Conservation (phyloP, 2,329 filamentous ascomycete species). For the Fusarium vanettenii region DNA sequence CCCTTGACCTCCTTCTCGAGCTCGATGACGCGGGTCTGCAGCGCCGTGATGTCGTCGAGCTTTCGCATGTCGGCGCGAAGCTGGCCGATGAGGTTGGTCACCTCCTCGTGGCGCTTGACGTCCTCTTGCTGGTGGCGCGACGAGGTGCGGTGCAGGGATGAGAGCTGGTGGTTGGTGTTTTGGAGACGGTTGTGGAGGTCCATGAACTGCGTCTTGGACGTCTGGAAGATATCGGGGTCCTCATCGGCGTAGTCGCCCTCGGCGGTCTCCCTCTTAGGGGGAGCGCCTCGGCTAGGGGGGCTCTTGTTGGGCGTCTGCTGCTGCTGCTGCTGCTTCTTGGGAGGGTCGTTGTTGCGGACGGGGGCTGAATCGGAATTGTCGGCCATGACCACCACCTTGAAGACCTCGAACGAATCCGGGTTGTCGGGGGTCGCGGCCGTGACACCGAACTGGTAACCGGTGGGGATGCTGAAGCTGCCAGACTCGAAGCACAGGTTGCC, state of each 20-base stretch:
- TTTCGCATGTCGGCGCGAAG: conserved; percentile 59
- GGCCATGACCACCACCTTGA: conserved; percentile 82
- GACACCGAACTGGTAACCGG: conserved; percentile 86
- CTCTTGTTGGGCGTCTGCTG: conserved; percentile 37
- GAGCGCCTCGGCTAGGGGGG: conserved; percentile 15
- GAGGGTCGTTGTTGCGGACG: conserved; percentile 46
- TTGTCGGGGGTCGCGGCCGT: conserved; percentile 90
- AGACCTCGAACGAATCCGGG: conserved; percentile 94
- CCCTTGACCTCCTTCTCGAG: conserved; percentile 70
- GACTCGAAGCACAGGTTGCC: conserved; percentile 85
- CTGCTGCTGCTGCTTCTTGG: conserved; percentile 30
- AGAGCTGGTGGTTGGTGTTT: conserved; percentile 75
- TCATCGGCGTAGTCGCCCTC: conserved; percentile 60
- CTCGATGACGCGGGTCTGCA: conserved; percentile 60
- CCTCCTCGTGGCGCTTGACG: conserved; percentile 68
- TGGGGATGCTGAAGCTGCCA: conserved; percentile 80
- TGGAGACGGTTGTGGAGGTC: conserved; percentile 90
- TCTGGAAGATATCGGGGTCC: conserved; percentile 59
- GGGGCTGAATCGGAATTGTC: conserved; percentile 53
- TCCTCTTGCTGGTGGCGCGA: conserved; percentile 61
- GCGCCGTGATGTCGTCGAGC: conserved; percentile 56
- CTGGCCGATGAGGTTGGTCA: conserved; percentile 60
- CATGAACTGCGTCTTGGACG: conserved; percentile 74
- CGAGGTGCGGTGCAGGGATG: conserved; percentile 69
- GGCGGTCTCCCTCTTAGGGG: conserved; percentile 34